These are phyloP conservation scores for Aspergillus pseudoviridinutans DNA, from an alignment of 2,329 filamentous ascomycete genomes.

Conservation along the genomic window DNA sequence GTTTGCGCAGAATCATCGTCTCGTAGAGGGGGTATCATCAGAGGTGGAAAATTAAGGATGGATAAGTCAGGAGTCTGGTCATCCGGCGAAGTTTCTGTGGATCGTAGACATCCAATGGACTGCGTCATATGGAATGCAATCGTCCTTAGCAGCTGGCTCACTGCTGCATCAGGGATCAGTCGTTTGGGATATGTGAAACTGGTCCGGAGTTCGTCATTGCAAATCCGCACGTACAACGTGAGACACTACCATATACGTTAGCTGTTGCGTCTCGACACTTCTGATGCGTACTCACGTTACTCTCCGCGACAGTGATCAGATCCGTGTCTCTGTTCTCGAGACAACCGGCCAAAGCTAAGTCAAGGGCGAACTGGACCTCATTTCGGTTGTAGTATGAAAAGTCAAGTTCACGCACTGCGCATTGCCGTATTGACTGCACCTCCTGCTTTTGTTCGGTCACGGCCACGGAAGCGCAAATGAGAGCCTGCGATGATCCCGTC, in stretches of 20 bases:
- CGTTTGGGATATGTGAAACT: conserved; percentile 15
- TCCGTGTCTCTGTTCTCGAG: conserved; percentile 12
- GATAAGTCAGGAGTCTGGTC: conserved; percentile 13
- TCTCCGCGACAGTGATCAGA: neutral
- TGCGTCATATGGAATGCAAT: conserved; percentile 11
- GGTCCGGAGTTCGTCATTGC: conserved; percentile 7
- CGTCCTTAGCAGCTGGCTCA: conserved; percentile 18
- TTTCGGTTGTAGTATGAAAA: conserved; percentile 9
- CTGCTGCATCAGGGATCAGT: conserved; percentile 16
- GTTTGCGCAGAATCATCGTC: conserved; percentile 2
- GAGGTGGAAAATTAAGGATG: conserved; percentile 24
- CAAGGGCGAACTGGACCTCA: conserved; percentile 20
- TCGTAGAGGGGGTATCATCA: conserved; percentile 18
- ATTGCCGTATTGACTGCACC: neutral
- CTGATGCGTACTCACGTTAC: neutral
- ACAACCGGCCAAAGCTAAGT: conserved; percentile 10
- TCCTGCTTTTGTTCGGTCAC: neutral
- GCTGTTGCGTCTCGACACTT: neutral
- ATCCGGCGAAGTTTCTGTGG: neutral
- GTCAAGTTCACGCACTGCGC: conserved; percentile 10
- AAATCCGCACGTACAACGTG: conserved; percentile 8
- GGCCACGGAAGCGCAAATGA: conserved; percentile 13
- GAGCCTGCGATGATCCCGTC: neutral
- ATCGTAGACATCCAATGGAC: neutral
- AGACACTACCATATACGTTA: neutral